Percentiles rank a stretch among this genome's conserved stretches.
Evolutionary conservation across 139 green algal species (phyloP).

Genomic region (Tetraselmis striata): DNA sequence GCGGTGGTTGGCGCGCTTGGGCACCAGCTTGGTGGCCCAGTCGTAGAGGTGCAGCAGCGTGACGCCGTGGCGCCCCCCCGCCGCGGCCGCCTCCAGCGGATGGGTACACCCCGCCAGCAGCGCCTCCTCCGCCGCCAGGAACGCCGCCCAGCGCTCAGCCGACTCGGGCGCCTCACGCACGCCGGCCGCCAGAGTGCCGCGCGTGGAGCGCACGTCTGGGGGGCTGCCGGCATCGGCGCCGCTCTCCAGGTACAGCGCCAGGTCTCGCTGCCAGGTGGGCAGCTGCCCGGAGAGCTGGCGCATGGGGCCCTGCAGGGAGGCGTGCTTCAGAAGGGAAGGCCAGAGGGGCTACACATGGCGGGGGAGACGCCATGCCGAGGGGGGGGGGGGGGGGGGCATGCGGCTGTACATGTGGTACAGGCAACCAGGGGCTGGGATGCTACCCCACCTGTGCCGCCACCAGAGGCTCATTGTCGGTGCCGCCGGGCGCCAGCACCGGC

Average conservation of each 20-base stretch:
- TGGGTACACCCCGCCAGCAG: neutral
- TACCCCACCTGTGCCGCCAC: too few species aligned
- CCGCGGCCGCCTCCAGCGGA: neutral
- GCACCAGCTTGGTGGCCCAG: constrained; percentile 60
- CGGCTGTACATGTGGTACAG: too few species aligned
- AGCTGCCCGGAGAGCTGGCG: neutral
- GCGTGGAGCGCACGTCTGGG: constrained; percentile 3
- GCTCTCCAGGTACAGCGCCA: constrained; percentile 8
- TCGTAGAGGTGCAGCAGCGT: constrained; percentile 60
- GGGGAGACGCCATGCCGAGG: too few species aligned
- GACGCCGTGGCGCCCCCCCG: constrained; percentile 1
- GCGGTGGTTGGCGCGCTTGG: constrained; percentile 40
- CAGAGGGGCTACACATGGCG: too few species aligned
- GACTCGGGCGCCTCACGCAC: constrained; percentile 31
- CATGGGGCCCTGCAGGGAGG: neutral
- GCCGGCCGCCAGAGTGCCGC: constrained; percentile 16
- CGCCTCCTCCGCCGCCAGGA: constrained; percentile 46
- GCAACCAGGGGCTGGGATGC: too few species aligned
- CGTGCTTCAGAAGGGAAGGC: too few species aligned
- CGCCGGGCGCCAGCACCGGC: neutral
- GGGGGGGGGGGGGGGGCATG: too few species aligned
- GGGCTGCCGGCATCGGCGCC: neutral
- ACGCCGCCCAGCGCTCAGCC: constrained; percentile 45
- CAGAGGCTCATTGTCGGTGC: neutral
- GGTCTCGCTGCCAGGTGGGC: constrained; percentile 11